These are phyloP conservation scores for Podila horticola DNA, from an alignment of 192 early-diverging fungal genomes.

Conservation along the genomic window DNA sequence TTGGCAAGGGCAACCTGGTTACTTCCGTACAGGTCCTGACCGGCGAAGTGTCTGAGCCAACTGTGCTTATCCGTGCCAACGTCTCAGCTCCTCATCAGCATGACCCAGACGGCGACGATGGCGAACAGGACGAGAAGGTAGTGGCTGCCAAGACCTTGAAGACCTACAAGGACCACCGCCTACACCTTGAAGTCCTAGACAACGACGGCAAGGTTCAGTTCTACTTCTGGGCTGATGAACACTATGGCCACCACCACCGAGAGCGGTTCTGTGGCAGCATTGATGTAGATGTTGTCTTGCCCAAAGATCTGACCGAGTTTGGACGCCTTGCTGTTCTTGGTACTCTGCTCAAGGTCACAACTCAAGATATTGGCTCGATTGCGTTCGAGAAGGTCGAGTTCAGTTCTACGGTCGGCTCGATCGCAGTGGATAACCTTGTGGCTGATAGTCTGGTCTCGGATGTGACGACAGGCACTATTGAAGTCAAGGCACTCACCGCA, in stretches of 20 bases:
- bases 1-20: constrained; percentile 12
- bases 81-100: not conserved
- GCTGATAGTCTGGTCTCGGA: not conserved
- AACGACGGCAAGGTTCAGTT: not conserved
- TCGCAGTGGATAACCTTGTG: not conserved
- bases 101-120: not conserved
- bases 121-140: not conserved
- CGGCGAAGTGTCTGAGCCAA: not conserved
- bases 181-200: constrained; percentile 7
- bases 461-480: not conserved
- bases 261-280: constrained; percentile 11
- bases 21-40: not conserved
- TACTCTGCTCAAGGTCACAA: constrained; percentile 2
- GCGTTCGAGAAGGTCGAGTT: not conserved
- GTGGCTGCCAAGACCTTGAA: not conserved
- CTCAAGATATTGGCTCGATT: not conserved
- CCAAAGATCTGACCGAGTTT: constrained; percentile 1
- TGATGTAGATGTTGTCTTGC: not conserved
- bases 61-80: constrained; percentile 3
- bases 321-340: constrained; percentile 10
- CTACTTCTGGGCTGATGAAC: constrained; percentile 6
- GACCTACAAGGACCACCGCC: not conserved
- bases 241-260: constrained; percentile 4
- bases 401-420: not conserved
- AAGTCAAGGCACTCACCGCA: not conserved